These are phyloP conservation scores for Epichloe gansuensis DNA, from an alignment of 2,329 filamentous ascomycete species.

Conservation along the genomic window DNA sequence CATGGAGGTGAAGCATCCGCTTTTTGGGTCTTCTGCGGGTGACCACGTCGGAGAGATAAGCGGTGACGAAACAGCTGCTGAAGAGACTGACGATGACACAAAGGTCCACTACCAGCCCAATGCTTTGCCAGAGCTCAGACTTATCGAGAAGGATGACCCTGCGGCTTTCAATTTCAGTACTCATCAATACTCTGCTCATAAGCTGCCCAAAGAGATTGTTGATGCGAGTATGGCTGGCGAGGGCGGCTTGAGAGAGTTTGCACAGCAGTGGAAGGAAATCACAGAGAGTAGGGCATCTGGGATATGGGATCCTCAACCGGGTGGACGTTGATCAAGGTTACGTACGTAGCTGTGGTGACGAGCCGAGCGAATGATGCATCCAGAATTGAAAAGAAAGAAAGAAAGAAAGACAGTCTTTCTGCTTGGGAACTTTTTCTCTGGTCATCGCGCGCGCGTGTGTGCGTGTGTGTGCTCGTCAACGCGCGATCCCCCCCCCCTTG, in stretches of 20 bases:
- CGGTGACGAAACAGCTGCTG: constrained; percentile 24
- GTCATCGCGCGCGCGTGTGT: too few relatives aligned
- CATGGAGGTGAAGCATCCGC: constrained; percentile 47
- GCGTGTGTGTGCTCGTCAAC: background rate
- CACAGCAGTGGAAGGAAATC: constrained; percentile 58
- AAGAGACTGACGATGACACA: constrained; percentile 25
- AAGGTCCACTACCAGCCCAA: constrained; percentile 40
- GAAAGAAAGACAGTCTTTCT: background rate
- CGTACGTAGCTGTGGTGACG: background rate
- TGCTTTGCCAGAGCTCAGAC: constrained; percentile 62
- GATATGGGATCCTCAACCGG: constrained; percentile 24
- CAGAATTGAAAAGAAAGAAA: constrained; percentile 2
- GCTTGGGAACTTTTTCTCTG: too few relatives aligned
- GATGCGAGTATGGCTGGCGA: constrained; percentile 54
- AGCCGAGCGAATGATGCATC: background rate
- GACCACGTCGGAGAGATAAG: constrained; percentile 18
- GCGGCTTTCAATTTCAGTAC: constrained; percentile 78
- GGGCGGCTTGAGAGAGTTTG: constrained; percentile 70
- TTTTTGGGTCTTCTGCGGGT: constrained; percentile 33
- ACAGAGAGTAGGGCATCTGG: constrained; percentile 28
- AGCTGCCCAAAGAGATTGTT: constrained; percentile 86
- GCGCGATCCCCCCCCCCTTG: too few relatives aligned
- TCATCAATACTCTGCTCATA: constrained; percentile 86
- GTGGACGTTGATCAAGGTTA: background rate
- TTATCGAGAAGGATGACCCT: constrained; percentile 74